These are phyloP conservation scores for Suillus variegatus DNA, from an alignment of 768 basidiomycete species.

Conservation along the genomic window DNA sequence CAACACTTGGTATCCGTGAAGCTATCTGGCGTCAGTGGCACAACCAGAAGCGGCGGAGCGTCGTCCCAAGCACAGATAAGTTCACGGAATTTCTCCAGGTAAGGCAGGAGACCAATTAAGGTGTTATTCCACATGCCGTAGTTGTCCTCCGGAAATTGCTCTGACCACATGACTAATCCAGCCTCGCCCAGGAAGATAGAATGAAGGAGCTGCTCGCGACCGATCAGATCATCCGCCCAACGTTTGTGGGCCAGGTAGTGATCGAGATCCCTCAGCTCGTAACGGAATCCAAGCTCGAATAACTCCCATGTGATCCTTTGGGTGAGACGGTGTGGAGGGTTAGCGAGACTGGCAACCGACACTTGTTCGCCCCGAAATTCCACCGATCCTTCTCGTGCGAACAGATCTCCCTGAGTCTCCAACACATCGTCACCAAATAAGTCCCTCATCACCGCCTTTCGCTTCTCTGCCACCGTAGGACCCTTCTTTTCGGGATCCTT, in stretches of 20 bases:
- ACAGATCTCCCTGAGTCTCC: neutral
- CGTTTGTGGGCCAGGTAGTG: neutral
- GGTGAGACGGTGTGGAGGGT: neutral
- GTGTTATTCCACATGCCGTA: neutral
- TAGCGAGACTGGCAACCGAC: neutral
- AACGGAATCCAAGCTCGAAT: slow-evolving; percentile 16
- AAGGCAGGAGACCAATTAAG: neutral
- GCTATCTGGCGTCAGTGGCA: neutral
- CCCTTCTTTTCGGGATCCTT: neutral
- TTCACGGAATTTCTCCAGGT: neutral
- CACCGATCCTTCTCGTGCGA: neutral
- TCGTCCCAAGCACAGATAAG: neutral
- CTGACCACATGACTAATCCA: slow-evolving; percentile 1
- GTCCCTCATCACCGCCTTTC: neutral
- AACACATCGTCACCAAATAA: neutral
- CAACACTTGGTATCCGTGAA: neutral
- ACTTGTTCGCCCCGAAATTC: neutral
- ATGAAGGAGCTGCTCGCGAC: neutral
- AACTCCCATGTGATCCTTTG: slow-evolving; percentile 17
- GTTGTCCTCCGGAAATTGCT: neutral
- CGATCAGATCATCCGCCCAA: neutral
- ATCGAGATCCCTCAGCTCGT: slow-evolving; percentile 19
- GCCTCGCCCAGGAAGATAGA: neutral
- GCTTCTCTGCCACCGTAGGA: neutral
- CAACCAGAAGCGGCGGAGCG: neutral